Evolutionary conservation across 495 filamentous ascomycete genomes (phyloP).

Genomic region (Aspergillus panamensis): DNA sequence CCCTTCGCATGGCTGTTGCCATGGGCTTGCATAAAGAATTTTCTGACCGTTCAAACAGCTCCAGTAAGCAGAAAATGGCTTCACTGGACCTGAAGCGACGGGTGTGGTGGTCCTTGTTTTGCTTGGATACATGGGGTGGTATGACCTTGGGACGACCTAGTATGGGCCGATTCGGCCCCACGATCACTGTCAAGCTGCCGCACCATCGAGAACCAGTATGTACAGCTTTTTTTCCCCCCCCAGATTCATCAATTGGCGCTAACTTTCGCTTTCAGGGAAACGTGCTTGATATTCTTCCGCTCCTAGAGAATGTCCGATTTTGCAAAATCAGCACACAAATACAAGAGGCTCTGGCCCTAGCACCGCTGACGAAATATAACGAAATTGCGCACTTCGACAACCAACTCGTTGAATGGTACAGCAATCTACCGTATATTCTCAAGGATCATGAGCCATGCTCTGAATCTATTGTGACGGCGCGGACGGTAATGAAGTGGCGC

Average conservation of each 20-base stretch:
- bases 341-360: constrained; percentile 70
- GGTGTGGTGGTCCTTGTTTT: constrained; percentile 80
- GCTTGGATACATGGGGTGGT: constrained; percentile 74
- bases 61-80: constrained; percentile 29
- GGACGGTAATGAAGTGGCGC: constrained; percentile 78
- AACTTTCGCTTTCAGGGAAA: constrained; percentile 36
- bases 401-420: constrained; percentile 69
- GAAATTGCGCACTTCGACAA: constrained; percentile 63
- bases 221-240: not conserved
- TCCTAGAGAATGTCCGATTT: constrained; percentile 76
- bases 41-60: constrained; percentile 37
- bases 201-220: constrained; percentile 55
- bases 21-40: constrained; percentile 75
- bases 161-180: constrained; percentile 69
- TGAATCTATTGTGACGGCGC: constrained; percentile 63
- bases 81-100: constrained; percentile 59
- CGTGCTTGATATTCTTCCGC: constrained; percentile 59
- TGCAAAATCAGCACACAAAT: constrained; percentile 75
- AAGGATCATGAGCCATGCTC: constrained; percentile 66
- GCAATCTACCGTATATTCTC: constrained; percentile 65
- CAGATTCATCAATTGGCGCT: constrained; percentile 17
- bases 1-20: constrained; percentile 38
- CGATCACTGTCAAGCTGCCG: constrained; percentile 68
- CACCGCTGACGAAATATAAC: constrained; percentile 60
- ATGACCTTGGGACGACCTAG: constrained; percentile 75